Evolutionary conservation across 176 grass and related monocot genomes (phyloP).

Genomic region (Themeda triandra): DNA sequence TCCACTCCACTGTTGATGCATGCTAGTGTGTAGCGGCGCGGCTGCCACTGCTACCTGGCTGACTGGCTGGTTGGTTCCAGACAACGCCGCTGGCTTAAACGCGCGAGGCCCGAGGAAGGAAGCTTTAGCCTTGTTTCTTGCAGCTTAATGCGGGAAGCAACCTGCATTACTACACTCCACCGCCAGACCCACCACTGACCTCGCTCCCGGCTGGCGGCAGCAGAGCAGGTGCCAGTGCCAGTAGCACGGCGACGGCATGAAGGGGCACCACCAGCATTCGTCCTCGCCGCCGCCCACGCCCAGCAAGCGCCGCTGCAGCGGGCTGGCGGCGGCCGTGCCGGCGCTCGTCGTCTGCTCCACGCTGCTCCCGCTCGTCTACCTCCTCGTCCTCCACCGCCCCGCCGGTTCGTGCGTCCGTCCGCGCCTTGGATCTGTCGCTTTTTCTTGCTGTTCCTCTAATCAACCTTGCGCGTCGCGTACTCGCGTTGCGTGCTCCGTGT

Average conservation of each 20-base stretch:
- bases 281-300: not conserved
- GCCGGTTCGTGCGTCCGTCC: not conserved
- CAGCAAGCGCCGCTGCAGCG: conserved; percentile 59
- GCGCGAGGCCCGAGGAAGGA: not conserved
- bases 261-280: conserved; percentile 51
- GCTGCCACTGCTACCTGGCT: too few species aligned
- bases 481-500: not conserved
- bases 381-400: conserved; percentile 65
- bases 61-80: not conserved
- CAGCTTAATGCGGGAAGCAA: not conserved
- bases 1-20: not conserved
- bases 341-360: conserved; percentile 68
- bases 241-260: conserved; percentile 52
- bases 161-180: not conserved
- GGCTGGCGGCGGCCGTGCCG: conserved; percentile 52
- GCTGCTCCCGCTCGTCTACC: conserved; percentile 65
- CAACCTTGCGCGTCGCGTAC: not conserved
- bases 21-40: too few species aligned
- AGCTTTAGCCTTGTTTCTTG: not conserved
- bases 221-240: not conserved
- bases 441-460: not conserved
- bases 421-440: conserved; percentile 10
- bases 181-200: not conserved
- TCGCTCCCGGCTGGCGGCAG: not conserved
- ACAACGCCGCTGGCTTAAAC: not conserved